Conservation (phyloP, 345 rosid genomes). For the Camelina hispida region DNA sequence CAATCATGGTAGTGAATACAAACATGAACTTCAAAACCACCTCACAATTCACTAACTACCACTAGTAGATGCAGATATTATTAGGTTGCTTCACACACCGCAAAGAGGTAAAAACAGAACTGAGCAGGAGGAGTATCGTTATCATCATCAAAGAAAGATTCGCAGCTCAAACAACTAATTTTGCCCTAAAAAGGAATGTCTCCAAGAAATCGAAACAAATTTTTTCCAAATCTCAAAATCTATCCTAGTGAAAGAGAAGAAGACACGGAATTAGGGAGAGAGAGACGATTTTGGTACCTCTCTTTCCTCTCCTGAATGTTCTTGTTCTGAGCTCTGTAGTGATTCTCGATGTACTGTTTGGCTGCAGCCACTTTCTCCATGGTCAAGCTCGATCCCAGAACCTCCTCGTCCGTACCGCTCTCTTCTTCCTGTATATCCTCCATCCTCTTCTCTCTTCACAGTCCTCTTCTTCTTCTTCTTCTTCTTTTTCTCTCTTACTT, state of each 20-base stretch:
- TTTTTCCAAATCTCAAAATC: constrained; percentile 39
- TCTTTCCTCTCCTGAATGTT: constrained; percentile 89
- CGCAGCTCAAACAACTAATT: constrained; percentile 32
- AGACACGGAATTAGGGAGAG: background rate
- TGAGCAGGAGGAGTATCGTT: no score
- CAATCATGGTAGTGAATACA: no score
- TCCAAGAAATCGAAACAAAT: constrained; percentile 11
- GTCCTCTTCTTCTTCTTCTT: constrained; percentile 38
- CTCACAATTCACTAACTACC: no score
- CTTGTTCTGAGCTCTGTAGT: constrained; percentile 90
- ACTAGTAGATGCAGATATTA: no score
- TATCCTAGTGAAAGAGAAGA: background rate
- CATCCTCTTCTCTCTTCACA: constrained; percentile 41
- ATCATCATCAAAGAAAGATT: no score
- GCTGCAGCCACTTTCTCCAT: constrained; percentile 99
- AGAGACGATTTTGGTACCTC: constrained; percentile 51
- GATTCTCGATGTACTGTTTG: constrained; percentile 96
- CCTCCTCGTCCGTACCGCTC: constrained; percentile 58
- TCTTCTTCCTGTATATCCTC: constrained; percentile 62
- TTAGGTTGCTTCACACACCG: no score
- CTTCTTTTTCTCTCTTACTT: constrained; percentile 18
- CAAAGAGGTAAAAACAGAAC: no score
- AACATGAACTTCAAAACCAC: no score
- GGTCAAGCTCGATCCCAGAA: constrained; percentile 85
- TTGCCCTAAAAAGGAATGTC: constrained; percentile 36